phyloP scores from a whole-genome alignment of 352 stramenopile species.

The Lagenidium giganteum region DNA sequence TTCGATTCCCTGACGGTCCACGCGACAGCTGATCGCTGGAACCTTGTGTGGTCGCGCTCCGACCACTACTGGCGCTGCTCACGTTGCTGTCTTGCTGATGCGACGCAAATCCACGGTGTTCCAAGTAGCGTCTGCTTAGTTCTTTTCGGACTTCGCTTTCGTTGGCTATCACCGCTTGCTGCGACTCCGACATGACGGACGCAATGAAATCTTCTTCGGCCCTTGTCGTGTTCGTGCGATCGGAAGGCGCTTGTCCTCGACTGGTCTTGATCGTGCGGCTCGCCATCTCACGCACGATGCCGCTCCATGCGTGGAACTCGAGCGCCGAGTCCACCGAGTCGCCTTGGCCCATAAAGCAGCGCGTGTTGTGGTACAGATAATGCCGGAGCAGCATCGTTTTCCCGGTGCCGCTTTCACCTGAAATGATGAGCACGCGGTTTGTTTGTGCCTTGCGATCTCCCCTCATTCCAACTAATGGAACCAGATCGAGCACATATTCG shows the following conservation, averaged over 20 bases:
- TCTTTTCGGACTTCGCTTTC: no score
- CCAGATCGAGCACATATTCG: conserved; percentile 36
- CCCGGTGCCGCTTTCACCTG: conserved; percentile 48
- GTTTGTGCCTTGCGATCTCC: no score
- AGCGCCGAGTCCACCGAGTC: conserved; percentile 51
- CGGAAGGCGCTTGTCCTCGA: no score
- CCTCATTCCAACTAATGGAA: conserved; percentile 47
- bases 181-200: no score
- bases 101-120: no score
- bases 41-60: not conserved
- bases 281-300: conserved; percentile 38
- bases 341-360: conserved; percentile 47
- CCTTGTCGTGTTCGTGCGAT: no score
- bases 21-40: not conserved
- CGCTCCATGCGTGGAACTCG: conserved; percentile 55
- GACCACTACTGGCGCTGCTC: not conserved
- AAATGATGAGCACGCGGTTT: conserved; percentile 51
- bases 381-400: conserved; percentile 68
- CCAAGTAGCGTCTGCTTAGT: no score
- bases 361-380: conserved; percentile 37
- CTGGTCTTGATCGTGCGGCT: conserved; percentile 28
- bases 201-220: no score
- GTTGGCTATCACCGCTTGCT: no score
- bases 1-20: not conserved
- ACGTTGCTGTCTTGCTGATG: conserved; percentile 2